A percentile compares a stretch with the other conserved stretches of the same genome.
Conservation (phyloP, 108 stramenopile genomes). For the Cylindrotheca closterium region DNA sequence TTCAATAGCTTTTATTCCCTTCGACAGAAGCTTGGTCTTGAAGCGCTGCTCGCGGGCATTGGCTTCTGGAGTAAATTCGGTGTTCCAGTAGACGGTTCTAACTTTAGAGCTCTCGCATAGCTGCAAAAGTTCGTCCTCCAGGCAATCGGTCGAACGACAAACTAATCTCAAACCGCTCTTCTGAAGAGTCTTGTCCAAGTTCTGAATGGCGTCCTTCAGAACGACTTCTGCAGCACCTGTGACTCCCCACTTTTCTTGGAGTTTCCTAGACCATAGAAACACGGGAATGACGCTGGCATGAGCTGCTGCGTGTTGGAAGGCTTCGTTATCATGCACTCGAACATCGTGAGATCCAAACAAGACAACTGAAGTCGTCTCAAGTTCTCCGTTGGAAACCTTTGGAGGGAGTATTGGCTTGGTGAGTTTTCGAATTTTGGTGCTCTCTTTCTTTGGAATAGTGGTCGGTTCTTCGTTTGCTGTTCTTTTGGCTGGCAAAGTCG, state of each 20-base stretch:
- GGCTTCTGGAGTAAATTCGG: conserved; percentile 31
- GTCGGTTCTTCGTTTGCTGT: neutral
- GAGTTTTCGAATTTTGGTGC: too few relatives aligned
- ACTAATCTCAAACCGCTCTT: conserved; percentile 21
- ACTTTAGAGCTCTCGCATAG: conserved; percentile 16
- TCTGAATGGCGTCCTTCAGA: conserved; percentile 32
- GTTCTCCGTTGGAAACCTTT: neutral
- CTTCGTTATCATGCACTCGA: conserved; percentile 38
- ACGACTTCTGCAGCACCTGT: conserved; percentile 31
- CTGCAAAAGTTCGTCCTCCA: conserved; percentile 15
- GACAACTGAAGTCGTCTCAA: conserved; percentile 8
- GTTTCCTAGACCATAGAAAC: conserved; percentile 31
- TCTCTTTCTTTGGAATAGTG: neutral
- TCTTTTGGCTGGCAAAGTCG: neutral
- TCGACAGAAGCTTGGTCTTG: neutral
- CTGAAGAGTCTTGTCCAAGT: conserved; percentile 17
- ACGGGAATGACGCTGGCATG: conserved; percentile 27
- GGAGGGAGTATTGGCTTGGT: neutral
- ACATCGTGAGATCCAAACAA: conserved; percentile 46
- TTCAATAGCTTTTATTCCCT: neutral
- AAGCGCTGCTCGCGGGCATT: conserved; percentile 1
- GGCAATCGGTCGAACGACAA: conserved; percentile 21
- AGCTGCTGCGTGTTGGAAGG: conserved; percentile 26
- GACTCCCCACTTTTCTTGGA: conserved; percentile 31
- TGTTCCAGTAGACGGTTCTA: conserved; percentile 37